Evolutionary conservation across 169 alveolate genomes (phyloP).

Genomic region (Cyclospora cayetanensis): DNA sequence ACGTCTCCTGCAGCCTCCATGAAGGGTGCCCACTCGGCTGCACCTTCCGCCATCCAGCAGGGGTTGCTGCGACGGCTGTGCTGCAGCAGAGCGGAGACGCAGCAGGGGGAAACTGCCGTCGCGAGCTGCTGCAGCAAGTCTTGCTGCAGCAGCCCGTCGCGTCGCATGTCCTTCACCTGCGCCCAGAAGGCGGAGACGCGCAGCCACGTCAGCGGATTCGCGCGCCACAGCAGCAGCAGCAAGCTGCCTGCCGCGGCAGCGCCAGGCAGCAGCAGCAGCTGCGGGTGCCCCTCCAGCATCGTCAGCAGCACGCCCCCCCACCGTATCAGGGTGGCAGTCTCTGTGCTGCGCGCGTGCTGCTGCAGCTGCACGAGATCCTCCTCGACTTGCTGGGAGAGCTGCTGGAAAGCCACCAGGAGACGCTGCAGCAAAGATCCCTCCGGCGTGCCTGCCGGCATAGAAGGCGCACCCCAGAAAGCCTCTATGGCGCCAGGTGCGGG

Average conservation of each 20-base stretch:
- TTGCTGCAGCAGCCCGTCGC: conserved; percentile 59
- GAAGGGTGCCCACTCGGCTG: conserved; percentile 12
- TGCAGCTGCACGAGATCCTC: not conserved
- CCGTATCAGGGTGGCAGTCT: conserved; percentile 28
- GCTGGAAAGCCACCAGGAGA: not conserved
- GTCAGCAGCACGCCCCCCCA: conserved; percentile 67
- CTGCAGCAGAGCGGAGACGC: conserved; percentile 48
- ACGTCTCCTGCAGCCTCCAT: conserved; percentile 58
- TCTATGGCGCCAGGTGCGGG: conserved; percentile 11
- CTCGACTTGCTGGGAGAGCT: not conserved
- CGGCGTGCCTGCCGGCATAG: not conserved
- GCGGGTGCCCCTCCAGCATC: conserved; percentile 52
- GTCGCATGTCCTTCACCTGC: conserved; percentile 36
- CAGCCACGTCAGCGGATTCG: conserved; percentile 56
- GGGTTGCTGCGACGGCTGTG: conserved; percentile 51
- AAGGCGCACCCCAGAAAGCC: not conserved
- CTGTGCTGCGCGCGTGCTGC: conserved; percentile 15
- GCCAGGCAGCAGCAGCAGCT: conserved; percentile 19
- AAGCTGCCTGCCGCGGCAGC: conserved; percentile 10
- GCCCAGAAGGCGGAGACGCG: conserved; percentile 47
- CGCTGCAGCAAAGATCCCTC: conserved; percentile 20
- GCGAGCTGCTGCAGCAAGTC: conserved; percentile 35
- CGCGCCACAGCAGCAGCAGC: conserved; percentile 65
- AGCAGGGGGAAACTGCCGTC: conserved; percentile 30
- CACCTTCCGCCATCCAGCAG: conserved; percentile 1